Conservation (phyloP, 2,329 filamentous ascomycete genomes). For the Sporothrix variecibatus region DNA sequence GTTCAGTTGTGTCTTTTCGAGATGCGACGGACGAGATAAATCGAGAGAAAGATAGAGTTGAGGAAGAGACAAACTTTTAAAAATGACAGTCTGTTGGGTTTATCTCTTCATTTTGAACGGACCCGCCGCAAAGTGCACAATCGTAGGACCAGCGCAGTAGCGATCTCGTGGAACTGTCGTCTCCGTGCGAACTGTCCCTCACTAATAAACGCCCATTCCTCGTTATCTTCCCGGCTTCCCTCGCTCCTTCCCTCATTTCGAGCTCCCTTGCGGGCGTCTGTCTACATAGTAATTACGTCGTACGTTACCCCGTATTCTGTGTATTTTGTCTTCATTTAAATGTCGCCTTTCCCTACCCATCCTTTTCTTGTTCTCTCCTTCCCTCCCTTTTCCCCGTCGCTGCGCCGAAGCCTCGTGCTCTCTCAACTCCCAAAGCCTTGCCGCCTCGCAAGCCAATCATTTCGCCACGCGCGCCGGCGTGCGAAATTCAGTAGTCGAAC, state of each 20-base stretch:
- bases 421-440: constrained; percentile 22
- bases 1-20: background rate
- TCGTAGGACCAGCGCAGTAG: background rate
- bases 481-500: constrained; percentile 12
- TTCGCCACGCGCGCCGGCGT: constrained; percentile 28
- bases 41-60: background rate
- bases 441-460: constrained; percentile 29
- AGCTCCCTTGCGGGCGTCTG: background rate
- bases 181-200: background rate
- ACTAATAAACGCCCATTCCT: background rate
- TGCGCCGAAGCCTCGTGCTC: constrained; percentile 7
- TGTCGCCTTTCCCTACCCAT: background rate
- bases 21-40: background rate
- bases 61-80: background rate
- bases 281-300: too few species aligned
- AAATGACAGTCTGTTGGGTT: background rate
- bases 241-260: background rate
- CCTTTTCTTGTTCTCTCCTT: background rate
- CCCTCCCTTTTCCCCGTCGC: background rate
- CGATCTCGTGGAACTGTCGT: constrained; percentile 1
- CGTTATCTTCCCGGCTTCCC: background rate
- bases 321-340: background rate
- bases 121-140: background rate
- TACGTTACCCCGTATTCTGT: background rate
- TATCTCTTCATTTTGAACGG: background rate